Evolutionary conservation across 345 rosid species (phyloP).

Genomic region (Eucalyptus guilfoylei): DNA sequence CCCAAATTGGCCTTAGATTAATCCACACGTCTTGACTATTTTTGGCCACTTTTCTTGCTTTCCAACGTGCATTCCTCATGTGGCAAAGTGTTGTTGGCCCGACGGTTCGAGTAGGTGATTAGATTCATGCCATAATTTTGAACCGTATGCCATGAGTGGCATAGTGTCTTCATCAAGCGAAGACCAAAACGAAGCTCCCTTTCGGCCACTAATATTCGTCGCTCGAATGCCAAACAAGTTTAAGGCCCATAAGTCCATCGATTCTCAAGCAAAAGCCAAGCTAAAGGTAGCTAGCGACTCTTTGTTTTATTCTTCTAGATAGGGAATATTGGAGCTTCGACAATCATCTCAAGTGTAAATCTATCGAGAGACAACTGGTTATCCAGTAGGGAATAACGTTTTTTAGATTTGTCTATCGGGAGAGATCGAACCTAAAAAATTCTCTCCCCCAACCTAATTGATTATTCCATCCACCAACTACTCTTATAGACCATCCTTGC

Average conservation of each 20-base stretch:
- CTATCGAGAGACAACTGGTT: not conserved
- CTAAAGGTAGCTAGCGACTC: not conserved
- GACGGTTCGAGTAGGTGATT: not conserved
- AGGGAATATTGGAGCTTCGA: not conserved
- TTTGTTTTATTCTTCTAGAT: not conserved
- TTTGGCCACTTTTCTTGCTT: not conserved
- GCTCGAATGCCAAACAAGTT: not conserved
- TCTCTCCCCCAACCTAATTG: not conserved
- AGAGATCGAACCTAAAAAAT: not conserved
- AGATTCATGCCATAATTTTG: not conserved
- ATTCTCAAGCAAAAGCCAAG: not conserved
- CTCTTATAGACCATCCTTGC: not conserved
- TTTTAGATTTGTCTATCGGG: not conserved
- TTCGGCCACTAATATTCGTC: not conserved
- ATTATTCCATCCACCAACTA: not conserved
- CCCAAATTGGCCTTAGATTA: not conserved
- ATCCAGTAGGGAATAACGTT: not conserved
- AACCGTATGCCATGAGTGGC: not conserved
- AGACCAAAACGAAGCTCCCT: not conserved
- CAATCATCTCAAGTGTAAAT: not conserved
- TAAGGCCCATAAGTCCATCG: not conserved
- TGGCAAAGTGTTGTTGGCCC: not conserved
- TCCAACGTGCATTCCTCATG: not conserved
- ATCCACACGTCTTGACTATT: not conserved
- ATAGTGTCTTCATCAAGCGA: not conserved